These are phyloP conservation scores for Aspergillus avenaceus DNA, from an alignment of 495 filamentous ascomycete genomes.

Conservation along the genomic window DNA sequence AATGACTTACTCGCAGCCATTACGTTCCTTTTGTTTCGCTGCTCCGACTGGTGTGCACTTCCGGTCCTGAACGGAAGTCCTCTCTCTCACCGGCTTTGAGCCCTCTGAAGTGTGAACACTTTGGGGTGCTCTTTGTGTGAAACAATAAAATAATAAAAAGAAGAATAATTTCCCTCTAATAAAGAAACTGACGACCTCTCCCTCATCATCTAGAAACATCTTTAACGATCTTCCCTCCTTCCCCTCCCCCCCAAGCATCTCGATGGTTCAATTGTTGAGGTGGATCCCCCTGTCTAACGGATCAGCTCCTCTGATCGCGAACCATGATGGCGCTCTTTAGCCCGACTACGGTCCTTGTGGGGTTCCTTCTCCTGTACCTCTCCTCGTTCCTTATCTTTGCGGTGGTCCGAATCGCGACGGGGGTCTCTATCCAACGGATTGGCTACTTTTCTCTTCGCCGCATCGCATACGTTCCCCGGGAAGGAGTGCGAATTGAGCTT, in stretches of 20 bases:
- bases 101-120: conserved; percentile 3
- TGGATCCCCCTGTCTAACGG: conserved; percentile 22
- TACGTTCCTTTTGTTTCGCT: conserved; percentile 4
- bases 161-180: not conserved
- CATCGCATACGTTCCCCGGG: conserved; percentile 78
- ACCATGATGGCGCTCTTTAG: conserved; percentile 55
- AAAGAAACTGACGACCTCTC: not conserved
- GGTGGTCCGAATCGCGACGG: conserved; percentile 84
- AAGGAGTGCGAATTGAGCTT: conserved; percentile 86
- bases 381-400: conserved; percentile 92
- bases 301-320: conserved; percentile 40
- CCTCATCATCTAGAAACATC: not conserved
- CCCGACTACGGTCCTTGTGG: conserved; percentile 78
- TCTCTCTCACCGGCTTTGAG: conserved; percentile 11
- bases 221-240: conserved; percentile 9
- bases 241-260: conserved; percentile 4
- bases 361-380: conserved; percentile 82
- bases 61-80: conserved; percentile 22
- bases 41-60: conserved; percentile 11
- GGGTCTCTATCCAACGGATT: conserved; percentile 91
- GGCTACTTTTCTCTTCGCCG: conserved; percentile 88
- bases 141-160: not conserved
- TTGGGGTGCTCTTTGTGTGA: conserved; percentile 5
- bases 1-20: conserved; percentile 15
- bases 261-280: conserved; percentile 21